Conservation (phyloP, 805 yeast genomes). For the Dipodascus albidus region DNA sequence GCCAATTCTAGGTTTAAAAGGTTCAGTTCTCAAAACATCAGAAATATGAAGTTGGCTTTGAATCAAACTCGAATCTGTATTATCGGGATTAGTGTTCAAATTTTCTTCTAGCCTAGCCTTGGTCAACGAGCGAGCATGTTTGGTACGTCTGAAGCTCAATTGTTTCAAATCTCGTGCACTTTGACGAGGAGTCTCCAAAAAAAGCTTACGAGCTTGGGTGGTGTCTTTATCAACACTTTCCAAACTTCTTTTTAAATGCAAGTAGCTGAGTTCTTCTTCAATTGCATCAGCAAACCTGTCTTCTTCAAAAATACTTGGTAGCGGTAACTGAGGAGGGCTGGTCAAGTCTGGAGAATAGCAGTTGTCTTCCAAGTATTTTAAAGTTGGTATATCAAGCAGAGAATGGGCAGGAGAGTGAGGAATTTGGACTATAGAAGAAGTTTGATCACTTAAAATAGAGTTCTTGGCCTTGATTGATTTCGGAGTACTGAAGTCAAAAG, state of each 20-base stretch:
- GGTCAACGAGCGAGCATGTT: not conserved
- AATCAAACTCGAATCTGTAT: not conserved
- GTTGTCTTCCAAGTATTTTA: not conserved
- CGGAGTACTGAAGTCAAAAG: conserved; percentile 14
- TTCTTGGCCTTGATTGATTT: not conserved
- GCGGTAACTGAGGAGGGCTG: not conserved
- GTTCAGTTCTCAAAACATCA: not conserved
- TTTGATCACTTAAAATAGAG: not conserved
- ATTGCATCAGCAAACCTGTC: conserved; percentile 2
- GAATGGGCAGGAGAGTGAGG: not conserved
- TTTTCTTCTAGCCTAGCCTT: not conserved
- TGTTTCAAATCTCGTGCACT: not conserved
- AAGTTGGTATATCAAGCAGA: not conserved
- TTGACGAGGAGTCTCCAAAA: not conserved
- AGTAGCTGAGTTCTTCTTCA: not conserved
- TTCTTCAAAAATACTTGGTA: not conserved
- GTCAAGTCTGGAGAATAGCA: not conserved
- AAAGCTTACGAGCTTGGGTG: not conserved
- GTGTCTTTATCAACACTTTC: not conserved
- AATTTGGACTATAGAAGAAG: not conserved
- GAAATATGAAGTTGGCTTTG: not conserved
- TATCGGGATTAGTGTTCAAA: not conserved
- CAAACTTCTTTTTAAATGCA: not conserved
- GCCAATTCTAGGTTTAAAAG: not conserved
- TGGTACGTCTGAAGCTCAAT: not conserved